Percentiles rank a stretch among this genome's conserved stretches.
These are phyloP conservation scores for Piloderma croceum DNA, from an alignment of 768 basidiomycete genomes.

Conservation along the genomic window DNA sequence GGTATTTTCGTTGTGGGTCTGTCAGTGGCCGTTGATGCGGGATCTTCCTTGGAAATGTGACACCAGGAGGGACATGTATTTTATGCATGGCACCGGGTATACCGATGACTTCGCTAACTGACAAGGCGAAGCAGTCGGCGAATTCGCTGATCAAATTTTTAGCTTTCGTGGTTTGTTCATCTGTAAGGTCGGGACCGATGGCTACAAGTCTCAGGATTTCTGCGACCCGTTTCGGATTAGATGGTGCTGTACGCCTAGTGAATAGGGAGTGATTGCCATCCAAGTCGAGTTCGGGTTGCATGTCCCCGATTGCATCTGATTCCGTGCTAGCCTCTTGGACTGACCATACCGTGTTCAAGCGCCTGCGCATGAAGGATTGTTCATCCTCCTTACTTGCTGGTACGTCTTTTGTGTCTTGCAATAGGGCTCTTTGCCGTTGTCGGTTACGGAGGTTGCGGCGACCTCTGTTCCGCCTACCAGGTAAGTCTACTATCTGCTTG, in stretches of 20 bases:
- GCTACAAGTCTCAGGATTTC: slow-evolving; percentile 12
- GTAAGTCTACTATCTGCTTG: too few relatives aligned
- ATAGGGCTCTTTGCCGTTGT: too few relatives aligned
- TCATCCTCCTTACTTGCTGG: too few relatives aligned
- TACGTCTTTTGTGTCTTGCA: too few relatives aligned
- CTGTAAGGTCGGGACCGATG: slow-evolving; percentile 18
- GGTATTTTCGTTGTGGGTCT: slow-evolving; percentile 13
- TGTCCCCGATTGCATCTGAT: too few relatives aligned
- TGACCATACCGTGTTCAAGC: too few relatives aligned
- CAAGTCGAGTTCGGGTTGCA: too few relatives aligned
- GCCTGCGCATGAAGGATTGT: too few relatives aligned
- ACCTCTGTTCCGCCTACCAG: too few relatives aligned
- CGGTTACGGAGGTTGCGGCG: too few relatives aligned
- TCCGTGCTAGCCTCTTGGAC: too few relatives aligned
- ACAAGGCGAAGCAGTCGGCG: slow-evolving; percentile 36
- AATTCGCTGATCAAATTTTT: slow-evolving; percentile 20
- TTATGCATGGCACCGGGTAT: slow-evolving; percentile 16
- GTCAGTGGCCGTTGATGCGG: slow-evolving; percentile 20
- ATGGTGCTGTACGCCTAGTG: slow-evolving; percentile 16
- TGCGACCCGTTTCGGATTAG: slow-evolving; percentile 13
- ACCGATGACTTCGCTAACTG: slow-evolving; percentile 23
- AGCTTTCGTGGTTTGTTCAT: slow-evolving; percentile 17
- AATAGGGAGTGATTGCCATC: too few relatives aligned
- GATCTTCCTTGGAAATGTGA: slow-evolving; percentile 11
- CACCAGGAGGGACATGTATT: slow-evolving; percentile 12